Conservation (phyloP, 768 basidiomycete species). For the Rhodotorula paludigena region DNA sequence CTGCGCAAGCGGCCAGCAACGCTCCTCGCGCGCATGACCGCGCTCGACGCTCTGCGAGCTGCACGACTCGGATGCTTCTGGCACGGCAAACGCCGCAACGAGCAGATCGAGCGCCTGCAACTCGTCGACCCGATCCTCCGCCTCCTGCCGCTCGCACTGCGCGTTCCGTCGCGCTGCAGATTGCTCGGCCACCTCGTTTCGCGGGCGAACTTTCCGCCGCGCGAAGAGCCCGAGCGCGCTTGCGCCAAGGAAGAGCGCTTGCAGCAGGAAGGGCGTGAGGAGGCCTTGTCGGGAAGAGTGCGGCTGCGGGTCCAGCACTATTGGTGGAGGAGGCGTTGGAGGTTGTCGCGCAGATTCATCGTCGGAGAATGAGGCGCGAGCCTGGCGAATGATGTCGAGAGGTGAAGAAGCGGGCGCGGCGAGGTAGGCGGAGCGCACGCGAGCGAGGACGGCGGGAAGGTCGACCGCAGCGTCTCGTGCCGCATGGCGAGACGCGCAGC, state of each 20-base stretch:
- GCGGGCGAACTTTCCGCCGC: conserved; percentile 11
- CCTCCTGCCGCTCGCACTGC: background rate
- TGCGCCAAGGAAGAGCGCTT: conserved; percentile 30
- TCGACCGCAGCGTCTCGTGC: background rate
- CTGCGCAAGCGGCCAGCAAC: background rate
- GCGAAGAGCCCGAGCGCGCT: conserved; percentile 24
- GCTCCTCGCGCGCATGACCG: background rate
- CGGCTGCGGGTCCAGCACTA: conserved; percentile 21
- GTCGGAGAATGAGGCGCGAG: background rate
- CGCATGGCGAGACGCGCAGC: no score
- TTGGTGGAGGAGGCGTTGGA: conserved; percentile 18
- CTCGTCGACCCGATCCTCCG: conserved; percentile 27
- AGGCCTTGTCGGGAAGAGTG: background rate
- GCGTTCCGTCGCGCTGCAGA: background rate
- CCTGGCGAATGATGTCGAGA: background rate
- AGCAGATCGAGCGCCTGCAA: conserved; percentile 31
- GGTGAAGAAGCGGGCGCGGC: background rate
- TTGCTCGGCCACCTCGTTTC: background rate
- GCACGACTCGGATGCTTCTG: background rate
- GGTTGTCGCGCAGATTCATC: background rate
- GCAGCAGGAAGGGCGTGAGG: conserved; percentile 30
- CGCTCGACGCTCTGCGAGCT: no score
- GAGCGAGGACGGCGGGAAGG: background rate
- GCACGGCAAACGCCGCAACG: background rate
- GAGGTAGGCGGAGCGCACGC: background rate